Evolutionary conservation across 129 eudicot species (phyloP), one percentile per base, ranked within the genome.

Genomic region (Tagetes patula): DNA sequence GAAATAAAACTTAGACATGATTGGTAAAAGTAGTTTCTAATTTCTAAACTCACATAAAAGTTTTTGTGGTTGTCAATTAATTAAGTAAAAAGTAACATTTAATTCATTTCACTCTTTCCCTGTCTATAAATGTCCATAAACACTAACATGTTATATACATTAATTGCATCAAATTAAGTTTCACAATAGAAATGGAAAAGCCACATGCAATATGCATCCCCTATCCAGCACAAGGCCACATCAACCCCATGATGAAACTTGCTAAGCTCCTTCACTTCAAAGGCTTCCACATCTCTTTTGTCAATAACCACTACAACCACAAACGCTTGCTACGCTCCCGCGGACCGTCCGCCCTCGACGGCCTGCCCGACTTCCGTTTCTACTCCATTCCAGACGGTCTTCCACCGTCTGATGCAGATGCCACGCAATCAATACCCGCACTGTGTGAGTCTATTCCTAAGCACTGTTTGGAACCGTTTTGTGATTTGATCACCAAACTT

Each of bases 161-260:
- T 1, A 2, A 58, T 31, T 7, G n/a, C 55, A 30, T 0, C 75
- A 58, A 38, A 83, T 86, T 86, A 85, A 82, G 75, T 60, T 70
- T 77, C 11, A 50, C 20, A 8, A 0, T 61, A 46, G 12, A 12
- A 3, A 14, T 11, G 2, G 10, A 27, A 49, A 87, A 65, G 37
- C 83, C 86, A 27, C 93, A 87, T 64, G 93, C 81, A 0, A 81
- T 87, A 36, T 84, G 85, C 73, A 68, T 87, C 34, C 85, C 89
- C n/a, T 67, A 40, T n/a, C 89, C 89, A 4, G 80, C 82, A 0
- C 93, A 87, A 60, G 93, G 93, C 53, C 93, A 87, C 78, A 75
- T 87, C 42, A 84, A 63, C 83, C 87, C 89, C 14, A 80, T 87
- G 87, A 72, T 87, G 61, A 77, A 79, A 76, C 73, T 87, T 36